Evolutionary conservation across 2,329 filamentous ascomycete species (phyloP), one percentile per base, ranked within the genome.

Genomic region (Sarocladium kiliense): DNA sequence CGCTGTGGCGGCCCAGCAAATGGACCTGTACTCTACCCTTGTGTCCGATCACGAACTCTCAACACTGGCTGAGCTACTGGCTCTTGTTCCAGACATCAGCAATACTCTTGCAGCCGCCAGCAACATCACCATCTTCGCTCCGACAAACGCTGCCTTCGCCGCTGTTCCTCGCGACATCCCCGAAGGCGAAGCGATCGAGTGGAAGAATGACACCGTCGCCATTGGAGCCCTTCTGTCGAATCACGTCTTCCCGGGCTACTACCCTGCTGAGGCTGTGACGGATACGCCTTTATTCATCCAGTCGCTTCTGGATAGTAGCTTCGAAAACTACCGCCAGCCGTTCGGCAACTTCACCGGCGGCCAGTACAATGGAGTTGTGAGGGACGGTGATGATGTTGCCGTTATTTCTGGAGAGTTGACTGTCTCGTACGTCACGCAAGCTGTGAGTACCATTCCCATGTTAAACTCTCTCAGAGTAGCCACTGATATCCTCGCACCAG

Each of bases 271-370:
- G 4, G 66, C 56, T 7, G 60, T 65, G 21, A 66, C 63, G 2
- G 56, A 69, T 2, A 54, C 64, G 3, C 68, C 68, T n/a, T 55
- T 58, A 2, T 70, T 65, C 54, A 59, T 59, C 7, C 66, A 68
- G 58, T 66, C 64, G 3, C 57, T 69, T 16, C 57, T 69, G 3
- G 63, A 69, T 18, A 56, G 56, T 2, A 65, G 62, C n/a, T 69
- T 67, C 32, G 51, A 65, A 42, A 68, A 59, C 12, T 60, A 58
- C 5, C 57, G 61, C 7, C 70, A 73, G 60, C 69, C 71, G 0
- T 69, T 70, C 55, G 63, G 64, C 6, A 71, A 72, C 59, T 67
- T 71, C 53, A 71, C 68, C 3, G 67, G 67, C 14, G 69, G 68
- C 2, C 66, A 67, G 41, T 69, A 70, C 55, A 68, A 70, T n/a